Evolutionary conservation across 23 red algal species (phyloP).

Genomic region (Gracilaria domingensis): DNA sequence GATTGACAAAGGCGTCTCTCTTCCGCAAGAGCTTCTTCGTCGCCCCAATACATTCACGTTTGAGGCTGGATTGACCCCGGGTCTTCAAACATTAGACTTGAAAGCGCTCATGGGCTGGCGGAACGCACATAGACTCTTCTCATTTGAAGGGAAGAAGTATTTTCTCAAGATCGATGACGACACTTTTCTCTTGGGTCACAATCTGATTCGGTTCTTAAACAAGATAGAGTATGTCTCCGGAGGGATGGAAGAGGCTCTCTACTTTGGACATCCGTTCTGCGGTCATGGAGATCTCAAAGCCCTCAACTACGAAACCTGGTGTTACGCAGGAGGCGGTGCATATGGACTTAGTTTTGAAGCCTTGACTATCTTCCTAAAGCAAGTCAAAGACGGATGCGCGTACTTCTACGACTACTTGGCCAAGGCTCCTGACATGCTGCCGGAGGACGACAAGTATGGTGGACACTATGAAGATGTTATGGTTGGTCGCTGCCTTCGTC

Average conservation of each 20-base stretch:
- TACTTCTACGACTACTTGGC: slow-evolving; percentile 60
- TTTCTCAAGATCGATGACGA: slow-evolving; percentile 60
- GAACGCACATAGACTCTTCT: slow-evolving; percentile 25
- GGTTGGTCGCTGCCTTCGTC: slow-evolving; percentile 53
- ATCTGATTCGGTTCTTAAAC: slow-evolving; percentile 58
- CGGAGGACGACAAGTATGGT: slow-evolving; percentile 49
- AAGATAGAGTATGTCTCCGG: slow-evolving; percentile 48
- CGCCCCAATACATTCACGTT: slow-evolving; percentile 46
- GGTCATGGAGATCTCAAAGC: slow-evolving; percentile 59
- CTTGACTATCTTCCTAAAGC: slow-evolving; percentile 28
- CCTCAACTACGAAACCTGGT: slow-evolving; percentile 51
- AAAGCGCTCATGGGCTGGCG: slow-evolving; percentile 36
- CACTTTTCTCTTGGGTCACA: slow-evolving; percentile 55
- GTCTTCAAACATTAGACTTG: slow-evolving; percentile 26
- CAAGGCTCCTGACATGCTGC: slow-evolving; percentile 13
- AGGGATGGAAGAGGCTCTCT: slow-evolving; percentile 45
- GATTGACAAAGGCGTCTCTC: slow-evolving; percentile 2
- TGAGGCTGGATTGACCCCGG: background rate
- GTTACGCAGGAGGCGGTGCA: slow-evolving; percentile 58
- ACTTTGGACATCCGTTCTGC: slow-evolving; percentile 64
- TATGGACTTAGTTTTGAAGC: slow-evolving; percentile 59
- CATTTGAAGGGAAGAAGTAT: slow-evolving; percentile 50
- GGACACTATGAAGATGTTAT: slow-evolving; percentile 60
- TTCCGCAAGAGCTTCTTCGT: slow-evolving; percentile 25
- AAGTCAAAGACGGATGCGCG: slow-evolving; percentile 56